phyloP scores from a whole-genome alignment of 768 basidiomycete genomes.

The Trametes punicea region DNA sequence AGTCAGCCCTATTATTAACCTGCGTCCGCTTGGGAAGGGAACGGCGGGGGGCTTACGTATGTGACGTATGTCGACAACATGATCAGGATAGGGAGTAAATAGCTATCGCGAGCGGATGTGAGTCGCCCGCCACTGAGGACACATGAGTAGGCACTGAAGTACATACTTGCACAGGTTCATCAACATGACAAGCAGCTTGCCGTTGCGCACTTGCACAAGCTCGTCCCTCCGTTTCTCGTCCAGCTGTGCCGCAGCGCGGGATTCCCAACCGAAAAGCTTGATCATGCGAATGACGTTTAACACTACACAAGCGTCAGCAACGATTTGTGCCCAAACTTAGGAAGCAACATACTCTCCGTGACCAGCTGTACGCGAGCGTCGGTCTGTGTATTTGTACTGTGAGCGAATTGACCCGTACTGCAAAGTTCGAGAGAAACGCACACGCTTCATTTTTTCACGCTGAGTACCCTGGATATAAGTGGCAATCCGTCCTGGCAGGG shows the following conservation, averaged over 20 bases:
- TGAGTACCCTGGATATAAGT: constrained; percentile 34
- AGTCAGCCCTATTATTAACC: too few relatives aligned
- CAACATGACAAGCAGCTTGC: constrained; percentile 48
- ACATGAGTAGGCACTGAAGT: not conserved
- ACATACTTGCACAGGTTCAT: constrained; percentile 43
- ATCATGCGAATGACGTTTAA: constrained; percentile 40
- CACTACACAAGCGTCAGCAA: constrained; percentile 35
- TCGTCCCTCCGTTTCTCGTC: constrained; percentile 59
- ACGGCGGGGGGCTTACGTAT: constrained; percentile 56
- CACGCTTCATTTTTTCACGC: constrained; percentile 39
- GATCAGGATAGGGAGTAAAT: constrained; percentile 54
- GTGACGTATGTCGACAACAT: constrained; percentile 64
- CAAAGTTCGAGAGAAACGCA: constrained; percentile 1
- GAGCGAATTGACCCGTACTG: not conserved
- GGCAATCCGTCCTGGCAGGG: constrained; percentile 40
- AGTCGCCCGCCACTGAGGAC: not conserved
- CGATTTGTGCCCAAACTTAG: too few relatives aligned
- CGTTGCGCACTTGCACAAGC: constrained; percentile 49
- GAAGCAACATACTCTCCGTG: constrained; percentile 35
- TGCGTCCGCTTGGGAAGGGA: too few relatives aligned
- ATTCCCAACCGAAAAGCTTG: constrained; percentile 45
- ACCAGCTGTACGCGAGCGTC: constrained; percentile 46
- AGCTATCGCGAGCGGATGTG: constrained; percentile 33
- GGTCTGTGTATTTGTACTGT: constrained; percentile 30
- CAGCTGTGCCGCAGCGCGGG: constrained; percentile 48